A percentile compares a stretch with the other conserved stretches of the same genome.
phyloP scores from a whole-genome alignment of 106 monocot genomes.

The Acorus calamus region DNA sequence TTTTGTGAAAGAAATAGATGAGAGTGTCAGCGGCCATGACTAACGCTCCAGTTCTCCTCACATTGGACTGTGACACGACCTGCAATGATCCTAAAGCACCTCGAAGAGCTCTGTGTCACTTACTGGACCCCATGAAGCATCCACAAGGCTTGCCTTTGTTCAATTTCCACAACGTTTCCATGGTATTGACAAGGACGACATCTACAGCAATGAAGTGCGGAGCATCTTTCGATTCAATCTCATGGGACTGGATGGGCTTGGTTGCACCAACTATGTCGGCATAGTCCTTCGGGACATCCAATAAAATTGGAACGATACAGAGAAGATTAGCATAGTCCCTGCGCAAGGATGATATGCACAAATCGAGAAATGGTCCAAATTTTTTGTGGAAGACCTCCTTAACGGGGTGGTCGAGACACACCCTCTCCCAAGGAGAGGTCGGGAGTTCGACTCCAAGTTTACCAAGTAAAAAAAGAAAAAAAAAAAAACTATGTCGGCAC shows the following conservation, averaged over 20 bases:
- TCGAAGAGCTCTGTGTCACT: constrained; percentile 49
- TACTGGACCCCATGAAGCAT: constrained; percentile 34
- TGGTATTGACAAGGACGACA: constrained; percentile 46
- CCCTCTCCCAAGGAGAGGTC: too few relatives aligned
- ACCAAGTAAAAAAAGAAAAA: too few relatives aligned
- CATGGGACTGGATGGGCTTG: constrained; percentile 49
- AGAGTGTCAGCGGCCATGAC: constrained; percentile 48
- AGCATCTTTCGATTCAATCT: constrained; percentile 25
- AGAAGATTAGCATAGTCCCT: too few relatives aligned
- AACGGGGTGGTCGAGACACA: too few relatives aligned
- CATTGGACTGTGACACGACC: constrained; percentile 62
- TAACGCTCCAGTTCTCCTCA: constrained; percentile 51
- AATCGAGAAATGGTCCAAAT: too few relatives aligned
- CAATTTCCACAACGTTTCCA: constrained; percentile 69
- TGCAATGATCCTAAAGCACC: constrained; percentile 49
- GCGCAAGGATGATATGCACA: background rate
- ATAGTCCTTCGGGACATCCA: constrained; percentile 29
- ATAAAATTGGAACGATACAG: background rate
- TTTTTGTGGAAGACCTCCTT: too few relatives aligned
- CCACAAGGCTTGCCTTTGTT: constrained; percentile 44
- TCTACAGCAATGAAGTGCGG: constrained; percentile 38
- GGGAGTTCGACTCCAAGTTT: too few relatives aligned
- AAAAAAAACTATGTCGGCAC: too few relatives aligned
- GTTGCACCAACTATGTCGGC: constrained; percentile 49
- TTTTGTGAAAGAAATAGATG: too few relatives aligned